Evolutionary conservation across 2,329 filamentous ascomycete genomes (phyloP), one percentile per base, ranked within the genome.

Genomic region (Penicillium sp.): DNA sequence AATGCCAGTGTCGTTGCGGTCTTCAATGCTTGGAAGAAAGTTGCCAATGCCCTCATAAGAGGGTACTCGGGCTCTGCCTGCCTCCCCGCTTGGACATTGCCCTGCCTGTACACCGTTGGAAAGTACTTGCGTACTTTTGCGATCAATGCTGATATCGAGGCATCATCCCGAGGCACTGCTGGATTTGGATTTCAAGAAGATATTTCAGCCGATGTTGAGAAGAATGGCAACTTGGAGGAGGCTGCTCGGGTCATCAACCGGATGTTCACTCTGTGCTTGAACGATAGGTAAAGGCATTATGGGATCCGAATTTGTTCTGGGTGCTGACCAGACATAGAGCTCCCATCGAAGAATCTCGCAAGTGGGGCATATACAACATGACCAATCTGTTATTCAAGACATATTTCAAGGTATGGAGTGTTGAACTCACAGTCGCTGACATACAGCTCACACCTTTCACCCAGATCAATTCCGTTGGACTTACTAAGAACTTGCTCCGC

Each of bases 341-440:
- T 53, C 84, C 87, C 12, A 76, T 96, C 37, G 84, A 90, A 64
- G 87, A 95, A 62, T 96, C 92, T 8, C 84, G 93, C 46, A 99
- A 97, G 80, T 99, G 93, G 93, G 95, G 89, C 6, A 88, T 95
- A 40, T 99, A 99, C 75, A 91, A 90, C 69, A 86, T 92, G 57
- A 89, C 91, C 64, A 97, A 95, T 66, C 80, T 99, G 7, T 78
- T 96, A 12, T 99, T 99, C 81, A 97, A 97, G 73, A 97, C 91
- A 1, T 96, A 97, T 70, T 99, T 99, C 77, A 95, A 89, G 72
- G 78, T 78, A 69, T 33, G 43, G 29, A 11, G 27, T 37, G 3
- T 6, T 11, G 3, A 25, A 6, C 12, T 13, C 41, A 31, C 41
- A 31, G n/a, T 42, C 3, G 38, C 53, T 55, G 34, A 3, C 11